Conservation (phyloP, 1,284 basidiomycete species). For the Wallemia hederae region DNA sequence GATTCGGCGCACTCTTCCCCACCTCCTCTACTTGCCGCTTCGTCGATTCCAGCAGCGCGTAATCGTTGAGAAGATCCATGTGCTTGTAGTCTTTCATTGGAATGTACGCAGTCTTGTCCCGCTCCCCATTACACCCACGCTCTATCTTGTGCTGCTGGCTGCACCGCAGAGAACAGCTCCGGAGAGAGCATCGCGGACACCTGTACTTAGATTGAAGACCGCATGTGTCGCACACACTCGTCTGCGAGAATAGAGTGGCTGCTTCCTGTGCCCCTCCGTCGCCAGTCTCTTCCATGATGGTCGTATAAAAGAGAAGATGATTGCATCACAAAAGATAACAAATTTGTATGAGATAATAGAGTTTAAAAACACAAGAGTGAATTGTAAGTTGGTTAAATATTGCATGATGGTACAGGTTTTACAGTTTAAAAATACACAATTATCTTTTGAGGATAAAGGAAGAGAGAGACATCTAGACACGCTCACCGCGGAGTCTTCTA, state of each 20-base stretch:
- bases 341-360: too few relatives aligned
- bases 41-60: not conserved
- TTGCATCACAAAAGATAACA: too few relatives aligned
- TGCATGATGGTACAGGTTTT: too few relatives aligned
- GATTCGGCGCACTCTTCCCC: not conserved
- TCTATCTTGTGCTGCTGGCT: not conserved
- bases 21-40: not conserved
- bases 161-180: not conserved
- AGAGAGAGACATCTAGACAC: conserved; percentile 1
- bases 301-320: too few relatives aligned
- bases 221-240: not conserved
- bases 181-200: not conserved
- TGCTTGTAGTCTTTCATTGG: not conserved
- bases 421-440: not conserved
- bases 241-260: not conserved
- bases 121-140: not conserved
- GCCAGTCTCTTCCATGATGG: too few relatives aligned
- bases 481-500: conserved; percentile 28
- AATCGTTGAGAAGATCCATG: not conserved
- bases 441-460: not conserved
- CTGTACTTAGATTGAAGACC: not conserved
- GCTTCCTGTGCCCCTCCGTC: too few relatives aligned
- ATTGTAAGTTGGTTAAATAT: too few relatives aligned
- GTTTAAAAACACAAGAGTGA: too few relatives aligned
- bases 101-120: not conserved